Conservation (phyloP, 768 basidiomycete genomes). For the Suillus brevipes region DNA sequence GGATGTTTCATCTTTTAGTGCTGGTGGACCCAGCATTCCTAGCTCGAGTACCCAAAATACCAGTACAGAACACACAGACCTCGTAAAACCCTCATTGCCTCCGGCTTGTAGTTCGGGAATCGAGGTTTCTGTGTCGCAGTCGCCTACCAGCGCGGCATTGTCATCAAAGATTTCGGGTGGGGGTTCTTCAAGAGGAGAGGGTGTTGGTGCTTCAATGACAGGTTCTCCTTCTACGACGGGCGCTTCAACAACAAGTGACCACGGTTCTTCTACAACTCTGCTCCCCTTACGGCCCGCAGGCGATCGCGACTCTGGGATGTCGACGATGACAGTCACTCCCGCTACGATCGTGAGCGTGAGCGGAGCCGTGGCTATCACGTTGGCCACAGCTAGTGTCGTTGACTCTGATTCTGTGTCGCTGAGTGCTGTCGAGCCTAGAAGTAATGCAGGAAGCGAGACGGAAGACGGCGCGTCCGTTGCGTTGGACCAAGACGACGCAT, state of each 20-base stretch:
- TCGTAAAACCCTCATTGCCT: not conserved
- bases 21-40: not conserved
- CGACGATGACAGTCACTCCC: slow-evolving; percentile 43
- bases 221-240: not conserved
- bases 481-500: not conserved
- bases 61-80: not conserved
- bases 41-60: not conserved
- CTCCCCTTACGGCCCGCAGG: slow-evolving; percentile 15
- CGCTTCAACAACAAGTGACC: not conserved
- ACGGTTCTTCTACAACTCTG: slow-evolving; percentile 21
- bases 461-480: not conserved
- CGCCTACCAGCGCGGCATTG: not conserved
- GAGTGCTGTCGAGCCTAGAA: not conserved
- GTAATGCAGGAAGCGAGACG: not conserved
- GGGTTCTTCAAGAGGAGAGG: not conserved
- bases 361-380: slow-evolving; percentile 46
- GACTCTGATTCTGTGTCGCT: slow-evolving; percentile 31
- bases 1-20: not conserved
- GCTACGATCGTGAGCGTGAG: slow-evolving; percentile 47
- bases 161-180: not conserved
- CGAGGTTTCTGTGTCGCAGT: not conserved
- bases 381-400: slow-evolving; percentile 52
- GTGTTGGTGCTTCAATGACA: not conserved
- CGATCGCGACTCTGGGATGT: slow-evolving; percentile 37
- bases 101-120: not conserved